Conservation (phyloP, 2,329 filamentous ascomycete genomes). For the Aspergillus sp. region DNA sequence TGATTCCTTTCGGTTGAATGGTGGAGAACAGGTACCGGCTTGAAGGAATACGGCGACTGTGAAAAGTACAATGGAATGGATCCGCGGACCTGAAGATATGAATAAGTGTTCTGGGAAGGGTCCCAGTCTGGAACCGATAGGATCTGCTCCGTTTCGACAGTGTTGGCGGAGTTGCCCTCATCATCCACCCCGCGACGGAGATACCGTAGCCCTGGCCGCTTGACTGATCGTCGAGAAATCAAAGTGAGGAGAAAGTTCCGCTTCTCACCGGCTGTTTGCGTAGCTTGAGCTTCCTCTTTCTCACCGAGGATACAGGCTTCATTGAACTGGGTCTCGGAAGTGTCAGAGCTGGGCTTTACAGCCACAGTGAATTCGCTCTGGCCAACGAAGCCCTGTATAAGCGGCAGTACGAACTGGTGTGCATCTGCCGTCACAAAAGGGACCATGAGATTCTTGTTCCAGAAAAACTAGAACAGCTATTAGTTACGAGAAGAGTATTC, state of each 20-base stretch:
- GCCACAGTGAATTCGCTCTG: constrained; percentile 81
- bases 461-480: constrained; percentile 68
- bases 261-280: constrained; percentile 33
- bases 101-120: constrained; percentile 67
- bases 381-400: constrained; percentile 94
- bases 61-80: constrained; percentile 96
- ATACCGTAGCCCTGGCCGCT: constrained; percentile 87
- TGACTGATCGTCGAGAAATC: constrained; percentile 85
- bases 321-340: constrained; percentile 19
- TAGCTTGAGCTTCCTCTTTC: constrained; percentile 38
- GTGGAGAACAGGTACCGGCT: constrained; percentile 80
- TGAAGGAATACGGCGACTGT: constrained; percentile 90
- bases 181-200: constrained; percentile 89
- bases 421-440: constrained; percentile 77
- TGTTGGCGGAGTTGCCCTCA: constrained; percentile 84
- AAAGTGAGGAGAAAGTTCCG: constrained; percentile 77
- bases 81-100: constrained; percentile 84
- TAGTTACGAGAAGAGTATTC: constrained; percentile 3
- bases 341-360: constrained; percentile 24
- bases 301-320: constrained; percentile 48
- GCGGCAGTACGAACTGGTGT: constrained; percentile 72
- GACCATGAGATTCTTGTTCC: constrained; percentile 78
- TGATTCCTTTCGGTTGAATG: constrained; percentile 81
- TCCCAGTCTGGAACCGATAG: constrained; percentile 74
- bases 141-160: constrained; percentile 93